These are phyloP conservation scores for Aspergillus fijiensis DNA, from an alignment of 2,329 filamentous ascomycete genomes.

Conservation along the genomic window DNA sequence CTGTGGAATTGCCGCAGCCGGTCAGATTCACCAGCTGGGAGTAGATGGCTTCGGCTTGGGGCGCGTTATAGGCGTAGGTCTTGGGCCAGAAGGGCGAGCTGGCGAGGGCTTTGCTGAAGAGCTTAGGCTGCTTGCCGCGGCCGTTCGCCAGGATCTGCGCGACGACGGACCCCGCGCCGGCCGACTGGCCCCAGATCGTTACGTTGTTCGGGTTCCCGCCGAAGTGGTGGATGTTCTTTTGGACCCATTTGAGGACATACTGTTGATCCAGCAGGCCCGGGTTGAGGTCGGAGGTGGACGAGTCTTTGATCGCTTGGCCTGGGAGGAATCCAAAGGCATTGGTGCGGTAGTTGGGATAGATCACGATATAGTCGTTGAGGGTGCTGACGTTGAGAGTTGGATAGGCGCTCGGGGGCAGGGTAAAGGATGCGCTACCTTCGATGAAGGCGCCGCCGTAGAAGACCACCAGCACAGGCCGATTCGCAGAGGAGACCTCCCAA, in stretches of 20 bases:
- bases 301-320: slow-evolving; percentile 48
- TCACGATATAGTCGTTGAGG: slow-evolving; percentile 52
- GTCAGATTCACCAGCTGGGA: slow-evolving; percentile 47
- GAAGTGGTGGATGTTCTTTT: slow-evolving; percentile 53
- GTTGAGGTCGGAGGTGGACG: slow-evolving; percentile 51
- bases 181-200: slow-evolving; percentile 57
- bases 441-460: slow-evolving; percentile 65
- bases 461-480: slow-evolving; percentile 58
- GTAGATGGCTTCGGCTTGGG: slow-evolving; percentile 55
- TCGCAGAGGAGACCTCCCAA: slow-evolving; percentile 44
- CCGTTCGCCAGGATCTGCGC: slow-evolving; percentile 49
- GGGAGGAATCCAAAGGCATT: slow-evolving; percentile 60
- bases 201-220: slow-evolving; percentile 55
- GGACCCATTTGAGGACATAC: slow-evolving; percentile 55
- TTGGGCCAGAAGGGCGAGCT: slow-evolving; percentile 61
- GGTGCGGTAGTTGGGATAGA: slow-evolving; percentile 57
- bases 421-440: slow-evolving; percentile 56
- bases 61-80: slow-evolving; percentile 54
- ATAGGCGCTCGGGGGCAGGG: slow-evolving; percentile 57
- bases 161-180: slow-evolving; percentile 50
- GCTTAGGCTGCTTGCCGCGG: slow-evolving; percentile 40
- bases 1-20: slow-evolving; percentile 45
- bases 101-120: slow-evolving; percentile 54
- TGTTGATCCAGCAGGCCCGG: slow-evolving; percentile 54
- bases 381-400: slow-evolving; percentile 58